Percentiles rank a stretch among this genome's conserved stretches.
phyloP scores from a whole-genome alignment of 179 eudicot species.

The Corrigiola litoralis region DNA sequence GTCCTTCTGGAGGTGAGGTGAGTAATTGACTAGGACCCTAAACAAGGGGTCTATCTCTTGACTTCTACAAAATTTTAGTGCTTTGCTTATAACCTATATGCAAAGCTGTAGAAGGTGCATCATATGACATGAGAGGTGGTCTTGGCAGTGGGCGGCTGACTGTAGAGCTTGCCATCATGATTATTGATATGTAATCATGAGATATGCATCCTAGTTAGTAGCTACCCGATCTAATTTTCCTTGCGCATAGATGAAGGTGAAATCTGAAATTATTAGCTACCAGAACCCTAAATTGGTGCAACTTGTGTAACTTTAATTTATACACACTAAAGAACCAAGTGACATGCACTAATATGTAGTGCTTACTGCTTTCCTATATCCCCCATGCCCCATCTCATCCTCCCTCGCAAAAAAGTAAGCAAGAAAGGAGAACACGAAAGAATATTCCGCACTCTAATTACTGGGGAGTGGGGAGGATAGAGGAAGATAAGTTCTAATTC shows the following conservation, averaged over 20 bases:
- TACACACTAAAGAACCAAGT: neutral
- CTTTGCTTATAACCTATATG: neutral
- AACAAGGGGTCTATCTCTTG: neutral
- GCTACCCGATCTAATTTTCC: neutral
- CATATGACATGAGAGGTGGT: neutral
- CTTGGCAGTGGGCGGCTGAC: neutral
- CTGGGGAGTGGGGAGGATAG: no score
- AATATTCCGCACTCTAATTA: no score
- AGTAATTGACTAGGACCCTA: neutral
- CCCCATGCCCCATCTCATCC: neutral
- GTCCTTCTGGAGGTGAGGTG: neutral
- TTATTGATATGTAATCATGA: constrained; percentile 1
- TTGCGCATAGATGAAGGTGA: constrained; percentile 8
- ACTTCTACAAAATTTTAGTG: neutral
- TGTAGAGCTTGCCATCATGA: neutral
- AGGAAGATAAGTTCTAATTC: no score
- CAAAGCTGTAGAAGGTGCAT: constrained; percentile 1
- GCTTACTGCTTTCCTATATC: neutral
- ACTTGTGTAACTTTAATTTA: constrained; percentile 19
- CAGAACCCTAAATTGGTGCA: constrained; percentile 3
- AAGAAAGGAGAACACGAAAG: no score
- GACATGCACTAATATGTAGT: neutral
- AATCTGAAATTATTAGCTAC: constrained; percentile 10
- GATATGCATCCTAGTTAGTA: neutral
- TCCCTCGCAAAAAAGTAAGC: neutral